These are phyloP conservation scores for Fusarium dimerum DNA, from an alignment of 2,329 filamentous ascomycete genomes.

Conservation along the genomic window DNA sequence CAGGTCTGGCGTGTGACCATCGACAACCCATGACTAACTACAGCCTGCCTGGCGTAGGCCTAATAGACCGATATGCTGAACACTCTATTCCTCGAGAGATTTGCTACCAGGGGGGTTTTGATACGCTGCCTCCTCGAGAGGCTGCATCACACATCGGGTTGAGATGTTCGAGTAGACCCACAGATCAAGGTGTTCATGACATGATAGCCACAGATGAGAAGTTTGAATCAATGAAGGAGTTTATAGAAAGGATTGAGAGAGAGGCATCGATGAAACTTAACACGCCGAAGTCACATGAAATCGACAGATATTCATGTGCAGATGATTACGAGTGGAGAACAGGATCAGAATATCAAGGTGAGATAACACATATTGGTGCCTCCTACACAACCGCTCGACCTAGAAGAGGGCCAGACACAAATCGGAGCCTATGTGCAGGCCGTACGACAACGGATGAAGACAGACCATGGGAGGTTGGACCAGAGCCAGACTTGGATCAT, in stretches of 20 bases:
- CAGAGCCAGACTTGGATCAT: neutral
- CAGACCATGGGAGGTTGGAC: too few species aligned
- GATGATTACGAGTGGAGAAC: neutral
- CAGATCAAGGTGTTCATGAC: neutral
- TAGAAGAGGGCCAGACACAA: neutral
- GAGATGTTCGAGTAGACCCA: neutral
- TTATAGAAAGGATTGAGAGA: constrained; percentile 29
- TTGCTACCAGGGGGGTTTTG: too few species aligned
- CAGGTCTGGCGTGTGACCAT: neutral
- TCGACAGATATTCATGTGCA: neutral
- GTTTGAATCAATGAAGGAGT: constrained; percentile 26
- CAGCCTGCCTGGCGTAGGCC: neutral
- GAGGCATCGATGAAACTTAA: constrained; percentile 15
- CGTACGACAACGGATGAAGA: too few species aligned
- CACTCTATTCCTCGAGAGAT: neutral
- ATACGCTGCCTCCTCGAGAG: too few species aligned
- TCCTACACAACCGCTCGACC: neutral
- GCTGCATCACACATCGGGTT: too few species aligned
- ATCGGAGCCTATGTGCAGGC: too few species aligned
- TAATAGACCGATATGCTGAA: neutral
- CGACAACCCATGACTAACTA: neutral
- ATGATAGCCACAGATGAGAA: neutral
- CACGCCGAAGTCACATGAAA: neutral
- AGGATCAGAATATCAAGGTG: neutral
- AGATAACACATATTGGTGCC: neutral